Evolutionary conservation across 2,329 filamentous ascomycete species (phyloP).

Genomic region (Raffaelea albimanens): DNA sequence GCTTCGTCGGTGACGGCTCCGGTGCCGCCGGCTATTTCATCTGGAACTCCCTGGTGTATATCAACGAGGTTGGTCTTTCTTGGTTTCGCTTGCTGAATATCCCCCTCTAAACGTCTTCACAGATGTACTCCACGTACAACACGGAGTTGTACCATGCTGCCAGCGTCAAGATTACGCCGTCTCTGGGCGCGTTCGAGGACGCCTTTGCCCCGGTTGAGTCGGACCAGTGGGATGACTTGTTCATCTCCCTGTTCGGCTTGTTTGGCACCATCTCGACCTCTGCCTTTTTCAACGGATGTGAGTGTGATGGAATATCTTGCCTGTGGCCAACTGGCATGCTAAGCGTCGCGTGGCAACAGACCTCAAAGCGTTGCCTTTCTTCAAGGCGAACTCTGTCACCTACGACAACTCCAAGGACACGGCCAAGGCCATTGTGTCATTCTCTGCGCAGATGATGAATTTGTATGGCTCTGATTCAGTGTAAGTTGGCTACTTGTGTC

Average conservation of each 20-base stretch:
- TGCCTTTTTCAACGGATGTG: neutral
- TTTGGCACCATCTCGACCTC: neutral
- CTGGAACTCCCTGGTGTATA: slow-evolving; percentile 13
- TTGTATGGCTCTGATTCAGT: slow-evolving; percentile 4
- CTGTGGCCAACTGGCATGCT: too few species aligned
- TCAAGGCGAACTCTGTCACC: neutral
- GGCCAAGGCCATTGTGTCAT: neutral
- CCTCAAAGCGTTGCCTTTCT: neutral
- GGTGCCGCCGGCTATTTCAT: slow-evolving; percentile 13
- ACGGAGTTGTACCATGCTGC: neutral
- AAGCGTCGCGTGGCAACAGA: neutral
- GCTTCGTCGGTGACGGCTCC: slow-evolving; percentile 2
- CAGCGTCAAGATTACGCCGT: neutral
- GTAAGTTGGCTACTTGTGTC: too few species aligned
- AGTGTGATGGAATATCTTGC: neutral
- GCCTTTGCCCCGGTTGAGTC: neutral
- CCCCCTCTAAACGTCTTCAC: too few species aligned
- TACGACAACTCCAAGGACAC: slow-evolving; percentile 7
- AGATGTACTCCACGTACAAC: neutral
- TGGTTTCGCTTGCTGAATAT: too few species aligned
- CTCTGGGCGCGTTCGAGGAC: neutral
- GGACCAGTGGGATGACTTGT: neutral
- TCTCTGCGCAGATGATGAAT: neutral
- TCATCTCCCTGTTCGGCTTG: neutral
- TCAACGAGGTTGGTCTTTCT: neutral